Evolutionary conservation across 176 grass and related monocot genomes (phyloP).

Genomic region (Musa schizocarpa): DNA sequence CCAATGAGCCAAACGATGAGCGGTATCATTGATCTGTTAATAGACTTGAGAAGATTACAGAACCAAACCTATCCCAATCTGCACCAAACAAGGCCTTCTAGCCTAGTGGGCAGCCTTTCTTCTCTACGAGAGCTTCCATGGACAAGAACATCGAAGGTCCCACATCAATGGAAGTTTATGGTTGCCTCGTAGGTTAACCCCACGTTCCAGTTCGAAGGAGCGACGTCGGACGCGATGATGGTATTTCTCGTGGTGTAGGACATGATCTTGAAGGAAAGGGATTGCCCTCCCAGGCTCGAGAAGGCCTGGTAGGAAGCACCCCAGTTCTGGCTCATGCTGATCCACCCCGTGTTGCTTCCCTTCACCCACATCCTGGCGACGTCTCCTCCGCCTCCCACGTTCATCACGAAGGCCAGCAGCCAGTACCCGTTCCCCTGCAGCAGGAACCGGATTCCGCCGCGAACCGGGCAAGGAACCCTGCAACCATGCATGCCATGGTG

Average conservation of each 20-base stretch:
- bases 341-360: slow-evolving; percentile 4
- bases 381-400: slow-evolving; percentile 53
- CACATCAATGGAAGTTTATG: slow-evolving; percentile 34
- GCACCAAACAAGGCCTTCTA: no score
- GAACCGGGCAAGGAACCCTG: slow-evolving; percentile 44
- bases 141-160: no score
- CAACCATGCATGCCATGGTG: no score
- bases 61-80: no score
- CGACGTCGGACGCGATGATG: slow-evolving; percentile 34
- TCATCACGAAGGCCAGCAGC: slow-evolving; percentile 42
- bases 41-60: no score
- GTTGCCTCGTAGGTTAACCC: slow-evolving; percentile 58
- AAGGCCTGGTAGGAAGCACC: slow-evolving; percentile 49
- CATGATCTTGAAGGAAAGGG: slow-evolving; percentile 33
- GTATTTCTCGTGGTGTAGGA: slow-evolving; percentile 29
- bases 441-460: slow-evolving; percentile 38
- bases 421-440: slow-evolving; percentile 59
- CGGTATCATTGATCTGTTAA: no score
- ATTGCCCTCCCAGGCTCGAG: slow-evolving; percentile 14
- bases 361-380: slow-evolving; percentile 23
- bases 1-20: no score
- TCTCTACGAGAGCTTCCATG: no score
- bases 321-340: slow-evolving; percentile 44
- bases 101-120: no score
- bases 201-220: slow-evolving; percentile 24